Base-by-base conservation (phyloP, 352 stramenopile genomes). In the Phytophthora citricola region DNA sequence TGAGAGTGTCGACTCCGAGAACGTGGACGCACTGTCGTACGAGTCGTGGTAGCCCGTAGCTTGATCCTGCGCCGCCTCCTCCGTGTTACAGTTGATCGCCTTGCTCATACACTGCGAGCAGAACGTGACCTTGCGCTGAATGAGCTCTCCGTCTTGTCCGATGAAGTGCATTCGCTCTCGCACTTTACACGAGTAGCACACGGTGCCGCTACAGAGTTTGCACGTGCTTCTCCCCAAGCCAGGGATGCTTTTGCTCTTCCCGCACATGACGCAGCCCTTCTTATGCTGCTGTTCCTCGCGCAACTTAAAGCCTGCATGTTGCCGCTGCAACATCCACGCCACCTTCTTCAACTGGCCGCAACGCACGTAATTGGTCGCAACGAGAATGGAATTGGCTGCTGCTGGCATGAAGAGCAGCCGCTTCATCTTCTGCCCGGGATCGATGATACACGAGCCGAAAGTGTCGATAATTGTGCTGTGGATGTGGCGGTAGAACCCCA, bases 61-160 rank as follows among this genome's bases (percentile, higher is more conserved):
- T 58, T 77, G 60, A 11, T 66, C 56, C 40, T 63, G 60, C 11
- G 60, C 73, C 8, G 76, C 64, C 39, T 70, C 61, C 24, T 64
- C 32, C 0, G 73, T 67, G 38, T 58, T 75, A 31, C 47, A 71
- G 46, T 78, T 79, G 43, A 73, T 74, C 7, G 71, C 61, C 12
- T 79, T 73, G 44, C 58, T 75, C 58, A 86, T 66, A 39, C 77
- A 86, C 59, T 69, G 65, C 12, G 64, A 56, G 43, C 77, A 83
- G 40, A 81, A 81, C 0, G 61, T 58, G 20, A 86, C 57, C 22
- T 76, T 75, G 26, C 71, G 75, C 45, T 83, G 69, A 11, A 74
- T 32, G 27, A 83, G 52, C 14, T 71, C 48, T 0, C 60, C 49
- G 15, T 78, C 66, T 22, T 67, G 69, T 1, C 62, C 54, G 17